phyloP scores from a whole-genome alignment of 2,329 filamentous ascomycete species.

The Aspergillus aculeatinus region DNA sequence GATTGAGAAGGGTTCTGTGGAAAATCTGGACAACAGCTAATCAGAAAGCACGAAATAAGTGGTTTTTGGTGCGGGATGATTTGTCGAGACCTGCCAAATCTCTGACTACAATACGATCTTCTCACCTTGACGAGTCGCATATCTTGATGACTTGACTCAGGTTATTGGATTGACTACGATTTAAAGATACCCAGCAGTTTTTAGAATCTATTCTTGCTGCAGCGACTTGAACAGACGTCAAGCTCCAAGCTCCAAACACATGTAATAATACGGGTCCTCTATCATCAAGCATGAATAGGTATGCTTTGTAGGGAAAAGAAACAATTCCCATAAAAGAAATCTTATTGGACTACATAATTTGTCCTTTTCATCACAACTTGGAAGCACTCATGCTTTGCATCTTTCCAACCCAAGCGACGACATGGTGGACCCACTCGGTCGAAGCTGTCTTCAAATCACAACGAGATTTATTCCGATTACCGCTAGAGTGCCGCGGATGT shows the following conservation, averaged over 20 bases:
- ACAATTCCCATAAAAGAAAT: too few relatives aligned
- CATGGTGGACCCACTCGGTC: not conserved
- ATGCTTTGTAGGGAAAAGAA: too few relatives aligned
- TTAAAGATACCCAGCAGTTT: not conserved
- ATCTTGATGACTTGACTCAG: too few relatives aligned
- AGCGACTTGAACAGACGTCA: not conserved
- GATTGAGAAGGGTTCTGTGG: conserved; percentile 31
- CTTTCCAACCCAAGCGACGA: too few relatives aligned
- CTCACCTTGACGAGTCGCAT: too few relatives aligned
- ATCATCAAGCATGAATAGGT: too few relatives aligned
- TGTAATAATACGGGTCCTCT: too few relatives aligned
- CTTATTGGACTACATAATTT: too few relatives aligned
- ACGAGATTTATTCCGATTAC: conserved; percentile 6
- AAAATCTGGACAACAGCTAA: conserved; percentile 12
- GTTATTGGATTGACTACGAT: not conserved
- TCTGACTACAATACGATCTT: not conserved
- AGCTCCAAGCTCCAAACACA: too few relatives aligned
- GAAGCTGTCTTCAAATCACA: not conserved
- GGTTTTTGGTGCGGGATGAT: not conserved
- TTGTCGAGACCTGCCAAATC: not conserved
- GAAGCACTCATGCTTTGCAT: too few relatives aligned
- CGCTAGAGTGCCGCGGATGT: conserved; percentile 2
- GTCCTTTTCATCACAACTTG: too few relatives aligned
- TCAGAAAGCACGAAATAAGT: not conserved
- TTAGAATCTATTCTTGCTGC: not conserved